Evolutionary conservation across 345 rosid genomes (phyloP), one percentile per base, ranked within the genome.

Genomic region (Linum trigynum): DNA sequence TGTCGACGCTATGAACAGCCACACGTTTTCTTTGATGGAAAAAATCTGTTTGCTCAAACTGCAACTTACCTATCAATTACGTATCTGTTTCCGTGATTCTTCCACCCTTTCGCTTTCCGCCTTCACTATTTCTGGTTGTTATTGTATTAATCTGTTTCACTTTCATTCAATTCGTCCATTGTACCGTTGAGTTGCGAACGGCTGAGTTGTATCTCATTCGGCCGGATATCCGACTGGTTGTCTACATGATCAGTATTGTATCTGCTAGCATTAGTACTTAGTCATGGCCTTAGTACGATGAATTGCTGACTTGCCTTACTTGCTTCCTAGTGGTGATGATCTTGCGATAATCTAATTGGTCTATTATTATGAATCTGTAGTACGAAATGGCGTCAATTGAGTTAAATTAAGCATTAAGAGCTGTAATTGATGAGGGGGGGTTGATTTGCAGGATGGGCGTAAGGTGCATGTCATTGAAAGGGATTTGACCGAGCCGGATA

Each of bases 401-500:
- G 53, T 48, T 48, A 7, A 7, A 48, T 6, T 9, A 48, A 48
- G 14, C 2, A 5, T 48, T 15, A 48, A 48, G 53, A 48, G 3
- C 14, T 15, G 3, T 48, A 9, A 48, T 48, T 48, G 9, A 5
- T 48, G 14, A 48, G 2, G 61, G 39, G 57, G 7, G 50, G 57
- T 32, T 43, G 55, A 10, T 65, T 65, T 57, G 38, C 67, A 74
- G 77, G 77, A 74, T 14, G 77, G 77, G 2, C 77, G 74, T 62
- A 58, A 64, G 39, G 77, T 74, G 59, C 71, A 38, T 32, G 77
- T 74, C 35, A 66, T 69, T 69, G 77, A 74, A 74, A 74, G 77
- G 41, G 77, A 74, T 65, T 58, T 74, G 67, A 65, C 73, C 17
- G 77, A 74, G 63, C 77, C 77, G 32, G 77, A 74, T 67, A 74